phyloP scores from a whole-genome alignment of 768 basidiomycete species.

The Panus rudis region DNA sequence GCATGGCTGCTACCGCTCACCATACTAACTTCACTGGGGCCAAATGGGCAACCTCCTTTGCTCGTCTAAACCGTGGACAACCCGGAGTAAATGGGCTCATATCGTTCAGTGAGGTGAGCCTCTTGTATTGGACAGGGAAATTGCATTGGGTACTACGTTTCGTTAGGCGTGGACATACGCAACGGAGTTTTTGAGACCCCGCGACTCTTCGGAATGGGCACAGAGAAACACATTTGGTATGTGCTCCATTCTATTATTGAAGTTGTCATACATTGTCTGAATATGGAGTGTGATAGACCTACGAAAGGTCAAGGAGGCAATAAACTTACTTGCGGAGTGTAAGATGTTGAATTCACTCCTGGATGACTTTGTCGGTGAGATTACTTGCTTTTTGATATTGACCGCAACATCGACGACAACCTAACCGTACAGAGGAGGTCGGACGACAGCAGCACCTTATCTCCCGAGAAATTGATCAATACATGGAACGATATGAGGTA shows the following conservation, averaged over 20 bases:
- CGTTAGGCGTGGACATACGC: constrained; percentile 55
- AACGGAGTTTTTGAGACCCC: constrained; percentile 47
- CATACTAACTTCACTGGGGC: too few relatives aligned
- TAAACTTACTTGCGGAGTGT: constrained; percentile 50
- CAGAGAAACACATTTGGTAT: constrained; percentile 25
- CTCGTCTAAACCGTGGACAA: constrained; percentile 21
- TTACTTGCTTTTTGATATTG: neutral
- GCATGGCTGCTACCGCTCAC: too few relatives aligned
- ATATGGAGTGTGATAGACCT: constrained; percentile 43
- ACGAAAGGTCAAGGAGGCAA: constrained; percentile 44
- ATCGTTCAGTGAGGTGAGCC: constrained; percentile 50
- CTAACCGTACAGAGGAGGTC: constrained; percentile 46
- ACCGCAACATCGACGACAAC: neutral
- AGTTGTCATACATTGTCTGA: constrained; percentile 10
- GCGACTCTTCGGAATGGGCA: constrained; percentile 37
- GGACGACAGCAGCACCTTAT: constrained; percentile 53
- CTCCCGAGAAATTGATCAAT: constrained; percentile 47
- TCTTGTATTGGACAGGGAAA: neutral
- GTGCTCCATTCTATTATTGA: constrained; percentile 4
- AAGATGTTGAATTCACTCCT: constrained; percentile 57
- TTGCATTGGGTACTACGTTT: neutral
- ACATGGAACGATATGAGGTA: constrained; percentile 63
- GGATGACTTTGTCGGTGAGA: constrained; percentile 66
- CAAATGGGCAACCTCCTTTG: constrained; percentile 25
- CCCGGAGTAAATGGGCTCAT: constrained; percentile 29